Evolutionary conservation across 2,329 filamentous ascomycete species (phyloP), one percentile per base, ranked within the genome.

Genomic region (Zymoseptoria crescenta): DNA sequence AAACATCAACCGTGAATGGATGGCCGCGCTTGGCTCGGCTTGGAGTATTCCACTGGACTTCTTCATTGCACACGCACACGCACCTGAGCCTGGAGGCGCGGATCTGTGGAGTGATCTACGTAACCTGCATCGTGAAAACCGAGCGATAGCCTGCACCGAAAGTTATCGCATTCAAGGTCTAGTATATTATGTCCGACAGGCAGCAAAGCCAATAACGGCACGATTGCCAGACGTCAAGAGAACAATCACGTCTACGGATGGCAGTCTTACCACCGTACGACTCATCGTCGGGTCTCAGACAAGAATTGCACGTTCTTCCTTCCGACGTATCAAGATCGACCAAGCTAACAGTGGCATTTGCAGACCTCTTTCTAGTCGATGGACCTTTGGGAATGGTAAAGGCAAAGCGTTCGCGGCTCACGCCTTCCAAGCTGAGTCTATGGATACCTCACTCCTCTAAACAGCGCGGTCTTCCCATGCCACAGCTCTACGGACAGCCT

Each of bases 281-380:
- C 57, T 9, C 56, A 56, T 20, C 49, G 49, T n/a, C 53, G 57
- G 4, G 28, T 59, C 4, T 45, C 57, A 19, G 20, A 4, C 13
- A 13, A 35, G n/a, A n/a, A n/a, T n/a, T n/a, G n/a, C n/a, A n/a
- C n/a, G n/a, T n/a, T n/a, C n/a, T n/a, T n/a, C n/a, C n/a, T n/a
- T n/a, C n/a, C n/a, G n/a, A n/a, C n/a, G n/a, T n/a, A n/a, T n/a
- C n/a, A n/a, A n/a, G n/a, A n/a, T n/a, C n/a, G n/a, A n/a, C n/a
- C n/a, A 30, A n/a, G 41, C 35, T 57, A 16, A 48, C 27, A 30
- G 10, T 3, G 6, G 10, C 5, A 10, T 10, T 19, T 27, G 3
- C n/a, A 59, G 53, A 59, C 24, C 49, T 59, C 2, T 53, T 56
- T 41, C 57, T 59, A 9, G 48, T 52, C 19, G 57, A 59, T 29